Conservation (phyloP, 345 rosid genomes). For the Acer negundo region DNA sequence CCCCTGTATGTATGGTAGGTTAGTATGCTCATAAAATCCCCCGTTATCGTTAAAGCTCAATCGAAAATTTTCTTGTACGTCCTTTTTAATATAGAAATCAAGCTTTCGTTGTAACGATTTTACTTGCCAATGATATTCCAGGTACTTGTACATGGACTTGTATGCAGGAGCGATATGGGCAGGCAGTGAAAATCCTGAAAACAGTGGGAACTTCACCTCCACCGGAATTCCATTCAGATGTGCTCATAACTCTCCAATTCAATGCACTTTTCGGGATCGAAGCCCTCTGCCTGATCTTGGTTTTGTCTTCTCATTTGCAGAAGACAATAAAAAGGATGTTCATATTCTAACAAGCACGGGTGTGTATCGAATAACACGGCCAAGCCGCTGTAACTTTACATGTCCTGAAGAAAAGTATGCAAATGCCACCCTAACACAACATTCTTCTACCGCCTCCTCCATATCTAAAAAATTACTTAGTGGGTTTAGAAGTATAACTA, state of each 20-base stretch:
- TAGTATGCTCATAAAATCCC: neutral
- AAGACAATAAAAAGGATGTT: slow-evolving; percentile 32
- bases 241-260: slow-evolving; percentile 31
- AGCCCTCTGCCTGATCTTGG: slow-evolving; percentile 24
- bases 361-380: slow-evolving; percentile 30
- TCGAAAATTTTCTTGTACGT: neutral
- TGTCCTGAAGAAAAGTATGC: slow-evolving; percentile 31
- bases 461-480: neutral
- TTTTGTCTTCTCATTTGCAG: slow-evolving; percentile 27
- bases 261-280: slow-evolving; percentile 13
- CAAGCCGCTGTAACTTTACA: slow-evolving; percentile 28
- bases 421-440: slow-evolving; percentile 1
- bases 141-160: slow-evolving; percentile 51
- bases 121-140: slow-evolving; percentile 16
- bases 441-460: slow-evolving; percentile 18
- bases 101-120: neutral
- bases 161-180: slow-evolving; percentile 47
- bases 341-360: slow-evolving; percentile 31
- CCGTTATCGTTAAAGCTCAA: too few species aligned
- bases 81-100: too few species aligned
- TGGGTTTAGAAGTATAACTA: neutral
- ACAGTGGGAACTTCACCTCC: slow-evolving; percentile 35
- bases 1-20: slow-evolving; percentile 61
- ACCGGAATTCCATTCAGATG: slow-evolving; percentile 25
- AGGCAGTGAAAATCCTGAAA: slow-evolving; percentile 33